Conservation (phyloP, 768 basidiomycete species). For the Podaxis sp. region DNA sequence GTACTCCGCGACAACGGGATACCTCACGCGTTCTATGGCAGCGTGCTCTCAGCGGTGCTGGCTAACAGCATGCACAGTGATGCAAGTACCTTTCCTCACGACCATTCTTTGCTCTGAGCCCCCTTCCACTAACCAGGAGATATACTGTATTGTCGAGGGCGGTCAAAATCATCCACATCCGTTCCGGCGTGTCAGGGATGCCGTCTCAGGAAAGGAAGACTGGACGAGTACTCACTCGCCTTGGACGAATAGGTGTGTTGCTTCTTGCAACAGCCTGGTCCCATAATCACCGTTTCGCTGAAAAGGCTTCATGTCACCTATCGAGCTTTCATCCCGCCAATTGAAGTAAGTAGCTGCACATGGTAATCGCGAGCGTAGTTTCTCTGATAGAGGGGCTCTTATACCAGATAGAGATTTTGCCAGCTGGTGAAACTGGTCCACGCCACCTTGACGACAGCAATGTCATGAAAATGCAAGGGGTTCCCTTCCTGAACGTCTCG, state of each 20-base stretch:
- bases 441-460: slow-evolving; percentile 68
- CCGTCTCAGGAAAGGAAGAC: slow-evolving; percentile 59
- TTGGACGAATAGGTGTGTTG: slow-evolving; percentile 78
- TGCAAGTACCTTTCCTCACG: slow-evolving; percentile 37
- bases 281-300: slow-evolving; percentile 7
- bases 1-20: slow-evolving; percentile 55
- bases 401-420: slow-evolving; percentile 75
- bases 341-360: slow-evolving; percentile 53
- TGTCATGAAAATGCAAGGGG: slow-evolving; percentile 62
- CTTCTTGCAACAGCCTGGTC: slow-evolving; percentile 1
- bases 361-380: slow-evolving; percentile 7
- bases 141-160: slow-evolving; percentile 81
- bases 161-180: slow-evolving; percentile 61
- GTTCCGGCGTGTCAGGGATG: slow-evolving; percentile 79
- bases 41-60: slow-evolving; percentile 66
- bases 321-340: slow-evolving; percentile 69
- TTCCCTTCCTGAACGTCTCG: slow-evolving; percentile 82
- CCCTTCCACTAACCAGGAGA: slow-evolving; percentile 53
- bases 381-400: slow-evolving; percentile 8
- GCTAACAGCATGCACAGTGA: slow-evolving; percentile 64
- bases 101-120: neutral
- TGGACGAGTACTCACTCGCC: slow-evolving; percentile 71
- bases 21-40: slow-evolving; percentile 83
- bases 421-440: slow-evolving; percentile 80
- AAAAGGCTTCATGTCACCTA: slow-evolving; percentile 73